Base-by-base conservation (phyloP, 805 yeast genomes). In the Saccharomycopsis sp. region DNA sequence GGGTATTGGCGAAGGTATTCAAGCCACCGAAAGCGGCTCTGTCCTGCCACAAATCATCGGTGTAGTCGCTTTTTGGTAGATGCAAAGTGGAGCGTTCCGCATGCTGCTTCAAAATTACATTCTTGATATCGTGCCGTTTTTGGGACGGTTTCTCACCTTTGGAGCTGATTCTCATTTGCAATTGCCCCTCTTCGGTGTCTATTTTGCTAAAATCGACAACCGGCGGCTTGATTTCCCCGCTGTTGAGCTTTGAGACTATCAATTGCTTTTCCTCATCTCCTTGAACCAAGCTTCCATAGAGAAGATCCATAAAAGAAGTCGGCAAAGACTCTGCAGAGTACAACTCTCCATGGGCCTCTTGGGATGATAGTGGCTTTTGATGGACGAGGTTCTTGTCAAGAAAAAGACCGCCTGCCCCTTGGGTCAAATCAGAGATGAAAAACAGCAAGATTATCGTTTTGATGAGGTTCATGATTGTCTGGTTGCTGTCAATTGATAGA, bases 181-280 rank as follows among this genome's bases (percentile, higher is more conserved):
- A 29, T 29, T 29, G 37, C 12, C 12, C 37, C 37, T 29, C 37
- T 12, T 29, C 52, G 9, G 24, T 7, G 15, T 53, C 51, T 12
- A 53, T 8, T 15, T 15, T 4, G 52, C 24, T 53, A 23, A 24
- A 53, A 24, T 53, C 56, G 3, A 46, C 52, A 16, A 20, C 29
- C 29, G 56, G 56, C 23, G 56, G 56, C 44, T 44, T 14, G 24
- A 53, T 44, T 12, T 15, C 18, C 3, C 56, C 56, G 3, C 24
- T 34, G 20, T 41, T 16, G 12, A 55, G 23, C 70, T 71, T 80
- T 73, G 0, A 73, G 76, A 62, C 70, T 73, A 59, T 84, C 68
- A 12, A 79, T 74, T 0, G 78, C 77, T 63, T 77, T 79, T 1
- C 85, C 84, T 0, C 84, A 84, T 66, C 81, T 80, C 44, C 85